Conservation (phyloP, 352 stramenopile species). For the Aphanomyces cochlioides region DNA sequence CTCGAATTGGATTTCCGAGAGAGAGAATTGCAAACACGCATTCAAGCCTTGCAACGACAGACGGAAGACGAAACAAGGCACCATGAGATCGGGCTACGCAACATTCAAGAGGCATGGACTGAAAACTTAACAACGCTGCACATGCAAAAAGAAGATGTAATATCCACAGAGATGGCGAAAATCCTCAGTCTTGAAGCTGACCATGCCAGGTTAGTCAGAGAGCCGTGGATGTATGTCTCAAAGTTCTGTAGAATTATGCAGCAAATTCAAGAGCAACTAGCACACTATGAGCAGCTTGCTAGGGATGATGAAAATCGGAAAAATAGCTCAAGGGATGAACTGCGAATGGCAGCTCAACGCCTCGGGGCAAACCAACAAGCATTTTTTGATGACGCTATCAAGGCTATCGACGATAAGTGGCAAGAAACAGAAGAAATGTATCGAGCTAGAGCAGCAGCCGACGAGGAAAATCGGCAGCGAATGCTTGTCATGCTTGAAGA, state of each 20-base stretch:
- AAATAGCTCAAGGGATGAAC: neutral
- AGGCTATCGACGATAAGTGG: neutral
- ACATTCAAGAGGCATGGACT: neutral
- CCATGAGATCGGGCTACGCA: neutral
- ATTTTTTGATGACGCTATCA: conserved; percentile 16
- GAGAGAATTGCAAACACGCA: neutral
- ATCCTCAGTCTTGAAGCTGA: neutral
- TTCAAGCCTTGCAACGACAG: neutral
- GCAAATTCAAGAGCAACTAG: too few relatives aligned
- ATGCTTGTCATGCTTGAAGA: neutral
- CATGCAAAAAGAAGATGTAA: conserved; percentile 20
- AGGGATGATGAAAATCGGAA: neutral
- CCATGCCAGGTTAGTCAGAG: neutral
- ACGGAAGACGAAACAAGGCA: neutral
- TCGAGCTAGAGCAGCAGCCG: neutral
- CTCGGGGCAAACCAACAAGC: conserved; percentile 16
- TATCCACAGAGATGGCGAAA: neutral
- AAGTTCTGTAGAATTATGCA: too few relatives aligned
- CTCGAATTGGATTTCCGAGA: neutral
- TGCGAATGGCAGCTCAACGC: neutral
- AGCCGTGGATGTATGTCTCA: too few relatives aligned
- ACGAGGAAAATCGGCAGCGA: neutral
- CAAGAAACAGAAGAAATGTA: neutral
- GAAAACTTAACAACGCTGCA: conserved; percentile 5
- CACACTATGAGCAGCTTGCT: neutral